A percentile compares a stretch with the other conserved stretches of the same genome.
Conservation (phyloP, 1,284 basidiomycete genomes). For the Leccinum holopus region DNA sequence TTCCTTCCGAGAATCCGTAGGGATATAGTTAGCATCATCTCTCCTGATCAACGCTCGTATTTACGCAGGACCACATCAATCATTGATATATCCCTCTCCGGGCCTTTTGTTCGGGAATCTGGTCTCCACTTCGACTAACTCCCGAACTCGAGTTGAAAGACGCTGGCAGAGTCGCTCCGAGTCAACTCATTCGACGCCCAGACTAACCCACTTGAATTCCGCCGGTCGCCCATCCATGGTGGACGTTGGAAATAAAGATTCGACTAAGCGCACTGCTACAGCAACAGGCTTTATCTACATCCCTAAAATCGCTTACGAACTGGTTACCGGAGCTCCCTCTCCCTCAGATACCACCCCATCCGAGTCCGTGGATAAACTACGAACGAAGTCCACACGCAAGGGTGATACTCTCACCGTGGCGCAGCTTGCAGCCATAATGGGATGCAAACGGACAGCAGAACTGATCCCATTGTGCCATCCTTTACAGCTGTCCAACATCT, state of each 20-base stretch:
- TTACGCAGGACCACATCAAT: slow-evolving; percentile 23
- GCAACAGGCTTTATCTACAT: slow-evolving; percentile 78
- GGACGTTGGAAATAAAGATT: slow-evolving; percentile 64
- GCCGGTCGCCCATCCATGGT: slow-evolving; percentile 79
- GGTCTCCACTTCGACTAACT: background rate
- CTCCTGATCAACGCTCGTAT: slow-evolving; percentile 30
- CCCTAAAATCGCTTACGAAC: slow-evolving; percentile 59
- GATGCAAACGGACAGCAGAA: slow-evolving; percentile 76
- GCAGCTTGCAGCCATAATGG: slow-evolving; percentile 86
- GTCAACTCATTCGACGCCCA: slow-evolving; percentile 12
- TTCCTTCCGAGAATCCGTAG: slow-evolving; percentile 27
- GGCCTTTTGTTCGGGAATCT: background rate
- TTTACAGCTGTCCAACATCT: slow-evolving; percentile 66
- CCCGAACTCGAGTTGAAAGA: slow-evolving; percentile 13
- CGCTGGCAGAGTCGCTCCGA: slow-evolving; percentile 26
- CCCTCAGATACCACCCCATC: slow-evolving; percentile 27
- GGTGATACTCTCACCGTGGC: slow-evolving; percentile 78
- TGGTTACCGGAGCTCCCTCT: slow-evolving; percentile 45
- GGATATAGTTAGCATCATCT: slow-evolving; percentile 17
- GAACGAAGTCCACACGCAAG: slow-evolving; percentile 58
- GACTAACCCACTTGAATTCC: slow-evolving; percentile 70
- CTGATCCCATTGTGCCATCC: slow-evolving; percentile 88
- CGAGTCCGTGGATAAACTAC: slow-evolving; percentile 33
- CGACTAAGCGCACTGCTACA: slow-evolving; percentile 71
- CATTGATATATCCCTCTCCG: slow-evolving; percentile 6